Percentiles rank a stretch among this genome's conserved stretches.
Evolutionary conservation across 2,329 filamentous ascomycete species (phyloP).

Genomic region (Juglanconis sp.): DNA sequence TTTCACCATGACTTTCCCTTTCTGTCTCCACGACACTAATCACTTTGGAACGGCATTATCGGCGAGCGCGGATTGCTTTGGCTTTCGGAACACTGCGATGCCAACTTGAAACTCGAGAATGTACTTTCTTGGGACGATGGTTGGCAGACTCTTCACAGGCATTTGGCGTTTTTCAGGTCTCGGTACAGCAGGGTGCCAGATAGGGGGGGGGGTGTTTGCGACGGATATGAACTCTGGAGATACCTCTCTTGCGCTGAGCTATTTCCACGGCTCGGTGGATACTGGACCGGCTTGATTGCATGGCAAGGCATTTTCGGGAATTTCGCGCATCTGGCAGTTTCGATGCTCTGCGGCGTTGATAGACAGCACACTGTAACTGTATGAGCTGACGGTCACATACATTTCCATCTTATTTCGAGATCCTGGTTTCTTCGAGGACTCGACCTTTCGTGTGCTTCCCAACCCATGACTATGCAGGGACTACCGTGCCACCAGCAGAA

Average conservation of each 20-base stretch:
- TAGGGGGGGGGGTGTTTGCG: background rate
- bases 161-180: background rate
- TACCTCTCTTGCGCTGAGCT: background rate
- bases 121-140: background rate
- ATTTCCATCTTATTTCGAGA: background rate
- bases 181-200: background rate
- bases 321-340: background rate
- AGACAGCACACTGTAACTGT: background rate
- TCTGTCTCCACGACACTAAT: background rate
- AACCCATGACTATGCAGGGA: no score
- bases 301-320: background rate
- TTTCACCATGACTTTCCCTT: background rate
- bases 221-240: background rate
- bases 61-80: background rate
- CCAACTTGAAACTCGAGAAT: background rate
- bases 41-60: background rate
- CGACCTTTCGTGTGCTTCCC: no score
- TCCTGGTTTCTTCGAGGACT: background rate
- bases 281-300: background rate
- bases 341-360: background rate
- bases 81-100: background rate
- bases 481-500: background rate
- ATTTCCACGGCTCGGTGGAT: background rate
- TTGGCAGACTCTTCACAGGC: background rate
- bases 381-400: background rate